Conservation (phyloP, 2,329 filamentous ascomycete genomes). For the Zasmidium cellare region DNA sequence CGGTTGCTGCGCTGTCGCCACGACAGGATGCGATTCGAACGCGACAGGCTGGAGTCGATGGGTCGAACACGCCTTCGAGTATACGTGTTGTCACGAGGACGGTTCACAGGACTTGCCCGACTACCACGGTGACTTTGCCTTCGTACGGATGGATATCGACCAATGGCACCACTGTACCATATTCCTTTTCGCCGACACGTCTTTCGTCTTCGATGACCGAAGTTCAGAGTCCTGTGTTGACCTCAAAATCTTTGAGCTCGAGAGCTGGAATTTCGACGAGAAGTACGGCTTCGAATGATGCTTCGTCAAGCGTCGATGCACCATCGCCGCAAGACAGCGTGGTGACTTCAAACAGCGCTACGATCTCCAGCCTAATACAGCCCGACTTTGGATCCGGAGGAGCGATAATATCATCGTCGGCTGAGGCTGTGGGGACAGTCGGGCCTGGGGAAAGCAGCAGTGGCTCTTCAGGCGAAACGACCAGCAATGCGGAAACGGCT, state of each 20-base stretch:
- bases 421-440: too few species aligned
- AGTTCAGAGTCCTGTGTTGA: not conserved
- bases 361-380: too few species aligned
- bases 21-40: not conserved
- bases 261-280: not conserved
- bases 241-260: not conserved
- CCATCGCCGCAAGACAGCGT: too few species aligned
- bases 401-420: too few species aligned
- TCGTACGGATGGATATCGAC: constrained; percentile 3
- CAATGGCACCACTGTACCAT: not conserved
- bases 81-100: not conserved
- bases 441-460: too few species aligned
- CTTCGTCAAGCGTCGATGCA: too few species aligned
- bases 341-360: too few species aligned
- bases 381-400: too few species aligned
- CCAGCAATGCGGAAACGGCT: too few species aligned
- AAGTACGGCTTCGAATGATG: too few species aligned
- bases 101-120: not conserved
- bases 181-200: not conserved
- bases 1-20: not conserved
- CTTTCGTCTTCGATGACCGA: not conserved
- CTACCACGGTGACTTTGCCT: not conserved
- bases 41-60: not conserved
- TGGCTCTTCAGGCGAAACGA: too few species aligned
- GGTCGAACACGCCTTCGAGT: not conserved